These are phyloP conservation scores for Lodderomyces margitis DNA, from an alignment of 1,139 yeast genomes.

Conservation along the genomic window DNA sequence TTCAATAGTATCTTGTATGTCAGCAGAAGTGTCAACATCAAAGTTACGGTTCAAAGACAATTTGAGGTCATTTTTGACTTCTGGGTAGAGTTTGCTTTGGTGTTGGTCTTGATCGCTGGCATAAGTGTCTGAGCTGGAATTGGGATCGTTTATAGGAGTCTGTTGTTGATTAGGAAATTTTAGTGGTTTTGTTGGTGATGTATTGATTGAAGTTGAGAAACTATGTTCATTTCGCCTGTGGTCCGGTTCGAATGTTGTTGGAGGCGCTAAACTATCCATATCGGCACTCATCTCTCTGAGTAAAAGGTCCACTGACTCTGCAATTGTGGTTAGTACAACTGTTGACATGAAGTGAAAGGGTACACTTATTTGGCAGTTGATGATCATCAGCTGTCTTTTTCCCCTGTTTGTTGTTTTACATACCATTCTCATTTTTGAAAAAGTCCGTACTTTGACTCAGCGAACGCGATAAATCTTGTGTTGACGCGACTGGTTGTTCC, in stretches of 20 bases:
- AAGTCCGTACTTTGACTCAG: slow-evolving; percentile 16
- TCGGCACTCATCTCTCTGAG: slow-evolving; percentile 26
- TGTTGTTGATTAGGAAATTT: slow-evolving; percentile 23
- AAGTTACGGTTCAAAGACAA: slow-evolving; percentile 29
- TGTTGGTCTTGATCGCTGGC: slow-evolving; percentile 28
- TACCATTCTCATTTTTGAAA: slow-evolving; percentile 31
- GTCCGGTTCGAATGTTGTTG: neutral
- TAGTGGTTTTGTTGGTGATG: slow-evolving; percentile 39
- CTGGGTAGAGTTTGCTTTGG: neutral
- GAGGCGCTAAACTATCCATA: slow-evolving; percentile 9
- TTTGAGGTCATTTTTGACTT: slow-evolving; percentile 5
- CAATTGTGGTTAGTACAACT: neutral
- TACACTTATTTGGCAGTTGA: neutral
- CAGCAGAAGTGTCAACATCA: slow-evolving; percentile 22
- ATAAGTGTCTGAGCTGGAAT: slow-evolving; percentile 45
- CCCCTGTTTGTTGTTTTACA: slow-evolving; percentile 18
- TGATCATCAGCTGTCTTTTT: neutral
- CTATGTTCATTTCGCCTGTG: slow-evolving; percentile 2
- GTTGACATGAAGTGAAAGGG: neutral
- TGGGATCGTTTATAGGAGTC: slow-evolving; percentile 23
- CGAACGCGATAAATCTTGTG: slow-evolving; percentile 11
- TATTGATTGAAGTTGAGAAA: slow-evolving; percentile 13
- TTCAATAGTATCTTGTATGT: slow-evolving; percentile 17
- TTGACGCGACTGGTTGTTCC: slow-evolving; percentile 14
- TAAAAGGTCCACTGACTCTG: slow-evolving; percentile 29